These are phyloP conservation scores for Ogataea paradorogensis DNA, from an alignment of 805 yeast species.

Conservation along the genomic window DNA sequence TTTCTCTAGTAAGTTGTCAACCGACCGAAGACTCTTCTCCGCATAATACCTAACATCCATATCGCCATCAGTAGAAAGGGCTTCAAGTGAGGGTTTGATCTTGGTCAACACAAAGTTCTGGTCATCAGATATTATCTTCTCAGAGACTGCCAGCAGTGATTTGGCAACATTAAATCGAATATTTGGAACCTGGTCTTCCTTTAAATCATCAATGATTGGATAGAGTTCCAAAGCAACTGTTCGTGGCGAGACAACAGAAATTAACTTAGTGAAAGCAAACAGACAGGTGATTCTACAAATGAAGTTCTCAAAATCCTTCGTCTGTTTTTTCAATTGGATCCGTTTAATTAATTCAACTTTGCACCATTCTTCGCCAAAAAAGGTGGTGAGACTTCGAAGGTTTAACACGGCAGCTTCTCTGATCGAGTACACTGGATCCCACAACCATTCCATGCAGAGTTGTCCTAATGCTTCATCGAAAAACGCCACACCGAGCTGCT, in stretches of 20 bases:
- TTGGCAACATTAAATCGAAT: slow-evolving; percentile 94
- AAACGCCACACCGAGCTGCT: slow-evolving; percentile 88
- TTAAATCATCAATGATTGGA: slow-evolving; percentile 74
- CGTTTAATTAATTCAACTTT: slow-evolving; percentile 76
- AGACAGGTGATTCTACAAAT: slow-evolving; percentile 89
- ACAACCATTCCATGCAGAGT: slow-evolving; percentile 93
- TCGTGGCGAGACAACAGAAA: slow-evolving; percentile 62
- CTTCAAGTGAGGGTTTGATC: slow-evolving; percentile 63
- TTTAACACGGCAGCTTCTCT: slow-evolving; percentile 94
- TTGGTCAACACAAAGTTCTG: slow-evolving; percentile 44
- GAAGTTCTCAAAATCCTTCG: slow-evolving; percentile 56
- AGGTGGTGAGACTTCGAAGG: slow-evolving; percentile 71
- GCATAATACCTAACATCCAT: slow-evolving; percentile 90
- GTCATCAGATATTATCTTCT: slow-evolving; percentile 40
- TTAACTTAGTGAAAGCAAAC: slow-evolving; percentile 79
- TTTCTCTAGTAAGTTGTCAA: slow-evolving; percentile 19
- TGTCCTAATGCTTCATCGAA: slow-evolving; percentile 90
- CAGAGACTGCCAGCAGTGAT: slow-evolving; percentile 61
- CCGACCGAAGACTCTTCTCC: slow-evolving; percentile 40
- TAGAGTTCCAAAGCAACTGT: slow-evolving; percentile 63
- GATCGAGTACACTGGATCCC: slow-evolving; percentile 96
- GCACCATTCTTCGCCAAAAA: slow-evolving; percentile 95
- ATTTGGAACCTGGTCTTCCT: slow-evolving; percentile 86
- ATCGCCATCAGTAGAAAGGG: slow-evolving; percentile 69
- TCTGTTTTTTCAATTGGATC: slow-evolving; percentile 47